Base-by-base conservation (phyloP, 2,329 filamentous ascomycete species). In the Beauveria varroae region DNA sequence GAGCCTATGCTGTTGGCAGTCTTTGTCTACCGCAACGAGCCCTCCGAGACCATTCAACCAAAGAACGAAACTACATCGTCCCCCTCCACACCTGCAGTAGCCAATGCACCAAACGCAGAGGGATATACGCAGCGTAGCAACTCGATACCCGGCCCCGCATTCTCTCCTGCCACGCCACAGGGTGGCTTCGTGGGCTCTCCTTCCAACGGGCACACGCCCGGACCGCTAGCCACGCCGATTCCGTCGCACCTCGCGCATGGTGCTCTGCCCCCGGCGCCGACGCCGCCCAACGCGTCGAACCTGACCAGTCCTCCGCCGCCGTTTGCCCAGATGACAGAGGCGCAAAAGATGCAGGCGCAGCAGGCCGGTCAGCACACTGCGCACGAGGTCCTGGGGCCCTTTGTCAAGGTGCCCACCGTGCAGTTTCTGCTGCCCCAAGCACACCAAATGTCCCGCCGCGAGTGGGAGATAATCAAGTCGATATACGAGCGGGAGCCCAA, bases 1-100 rank as follows among this genome's bases (percentile, higher is more conserved):
- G 88, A 96, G 66, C 86, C 90, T 1, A 85, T 95, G 76, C 78
- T 99, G 41, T 79, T 98, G 9, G 85, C 93, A 24, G 89, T 93
- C 1, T 89, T 98, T 64, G 91, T 97, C 3, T 90, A 96, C 65
- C 85, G 89, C 41, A 87, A 87, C 54, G 82, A 85, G 51, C 74
- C 74, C 0, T 71, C 74, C 57, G 74, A 69, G 63, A 68, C 66
- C 57, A 72, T 67, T 66, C 72, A 67, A 54, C 65, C 26, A 67
- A 71, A 56, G 65, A 72, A 34, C 7, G 57, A 62, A 34, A 12
- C 18, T 43, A 1, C 49, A 3, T 28, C 56, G 6, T 47, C 59
- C 34, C 28, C 65, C 65, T 50, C 64, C 56, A 53, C 65, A 64
- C 24, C 59, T 49, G 20, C 67, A 51, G 7, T 58, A 50, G 57